A percentile compares a stretch with the other conserved stretches of the same genome.
Evolutionary conservation across 176 grass and related monocot species (phyloP).

Genomic region (Lolium multiflorum): DNA sequence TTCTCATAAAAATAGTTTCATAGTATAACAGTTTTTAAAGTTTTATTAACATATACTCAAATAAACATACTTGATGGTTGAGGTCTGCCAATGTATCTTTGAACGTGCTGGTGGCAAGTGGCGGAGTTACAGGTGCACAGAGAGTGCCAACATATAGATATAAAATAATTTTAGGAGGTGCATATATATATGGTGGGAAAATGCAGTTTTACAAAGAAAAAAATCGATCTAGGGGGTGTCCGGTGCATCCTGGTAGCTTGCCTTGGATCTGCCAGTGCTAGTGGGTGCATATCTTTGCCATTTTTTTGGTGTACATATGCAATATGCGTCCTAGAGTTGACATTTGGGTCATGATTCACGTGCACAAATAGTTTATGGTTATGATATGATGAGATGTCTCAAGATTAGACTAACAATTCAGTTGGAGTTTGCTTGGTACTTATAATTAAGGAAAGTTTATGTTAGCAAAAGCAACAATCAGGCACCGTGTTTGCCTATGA

Average conservation of each 20-base stretch:
- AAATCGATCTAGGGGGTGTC: too few species aligned
- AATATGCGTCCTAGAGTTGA: constrained; percentile 12
- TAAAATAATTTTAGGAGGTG: too few species aligned
- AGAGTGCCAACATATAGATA: too few species aligned
- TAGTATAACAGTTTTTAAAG: background rate
- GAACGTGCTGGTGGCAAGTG: background rate
- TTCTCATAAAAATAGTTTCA: background rate
- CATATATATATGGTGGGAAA: too few species aligned
- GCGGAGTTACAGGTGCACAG: too few species aligned
- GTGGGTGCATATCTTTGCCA: background rate
- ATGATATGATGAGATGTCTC: background rate
- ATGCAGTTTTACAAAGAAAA: too few species aligned
- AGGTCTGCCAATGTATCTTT: background rate
- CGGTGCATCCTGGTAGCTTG: too few species aligned
- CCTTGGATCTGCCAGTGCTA: too few species aligned
- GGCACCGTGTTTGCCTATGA: background rate
- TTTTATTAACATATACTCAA: background rate
- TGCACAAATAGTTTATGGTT: background rate
- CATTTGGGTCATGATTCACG: background rate
- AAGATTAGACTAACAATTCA: background rate
- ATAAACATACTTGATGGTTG: background rate
- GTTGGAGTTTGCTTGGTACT: background rate
- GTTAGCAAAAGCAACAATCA: constrained; percentile 6
- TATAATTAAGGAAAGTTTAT: background rate
- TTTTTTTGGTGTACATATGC: background rate